Base-by-base conservation (phyloP, 2,329 filamentous ascomycete genomes). In the Alternaria sp. region DNA sequence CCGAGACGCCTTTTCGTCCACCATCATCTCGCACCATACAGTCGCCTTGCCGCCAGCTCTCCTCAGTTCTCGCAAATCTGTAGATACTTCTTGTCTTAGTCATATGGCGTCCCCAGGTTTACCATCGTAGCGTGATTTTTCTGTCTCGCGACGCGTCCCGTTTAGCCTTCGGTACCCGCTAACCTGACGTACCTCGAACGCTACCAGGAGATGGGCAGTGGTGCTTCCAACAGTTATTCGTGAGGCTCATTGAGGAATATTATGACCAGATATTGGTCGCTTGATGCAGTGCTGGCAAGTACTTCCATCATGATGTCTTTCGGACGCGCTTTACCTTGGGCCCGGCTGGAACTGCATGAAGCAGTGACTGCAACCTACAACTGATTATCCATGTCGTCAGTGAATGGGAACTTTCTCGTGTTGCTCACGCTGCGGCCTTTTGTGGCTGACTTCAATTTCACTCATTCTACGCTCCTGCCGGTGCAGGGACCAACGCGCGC, bases 51-150 rank as follows among this genome's bases (percentile, higher is more conserved):
- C 32, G 32, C 32, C 32, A 36, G 15, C 32, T 36, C 32, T 36
- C 15, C 0, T 36, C 32, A 1, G 32, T 0, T 36, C 2, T 0
- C 1, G 32, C 32, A n/a, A 0, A 36, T 36, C 32, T 36, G 0
- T 36, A 0, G 32, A 36, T 0, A 0, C 32, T 0, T 36, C 32
- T n/a, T 0, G 0, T 0, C 32, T 36, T 2, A 36, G 0, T 0
- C 0, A 36, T n/a, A 36, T 36, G 32, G 32, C 32, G 32, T 36
- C 32, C 0, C 32, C 0, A 0, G 0, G 4, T 5, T 0, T n/a
- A n/a, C 15, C 4, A 36, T 0, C 32, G 32, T 36, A 1, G 32
- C 15, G 32, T 36, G 15, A n/a, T n/a, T 1, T 0, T n/a, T 36
- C 0, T 36, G 0, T 36, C 32, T 36, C 0, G 32, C 32, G 7